Conservation (phyloP, 129 eudicot genomes). For the Artemisia argyi region DNA sequence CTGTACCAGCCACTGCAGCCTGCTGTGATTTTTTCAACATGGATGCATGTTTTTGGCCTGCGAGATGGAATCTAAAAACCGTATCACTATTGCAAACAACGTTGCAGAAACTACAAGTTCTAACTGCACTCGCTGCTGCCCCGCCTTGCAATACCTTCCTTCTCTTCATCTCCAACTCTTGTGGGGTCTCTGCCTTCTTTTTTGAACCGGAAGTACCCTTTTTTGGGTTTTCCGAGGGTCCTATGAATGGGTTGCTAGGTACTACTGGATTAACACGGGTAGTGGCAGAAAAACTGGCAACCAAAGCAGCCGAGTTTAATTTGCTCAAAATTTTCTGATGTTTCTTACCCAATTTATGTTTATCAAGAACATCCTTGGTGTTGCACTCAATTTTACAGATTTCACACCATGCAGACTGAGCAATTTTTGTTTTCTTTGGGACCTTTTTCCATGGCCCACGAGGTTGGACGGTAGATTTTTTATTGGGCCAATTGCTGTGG, state of each 20-base stretch:
- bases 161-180: constrained; percentile 56
- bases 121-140: constrained; percentile 51
- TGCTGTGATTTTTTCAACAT: constrained; percentile 42
- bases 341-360: constrained; percentile 64
- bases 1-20: constrained; percentile 26
- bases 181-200: constrained; percentile 36
- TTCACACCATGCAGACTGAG: constrained; percentile 71
- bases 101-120: constrained; percentile 58
- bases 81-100: constrained; percentile 76
- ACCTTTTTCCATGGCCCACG: constrained; percentile 32
- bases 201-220: constrained; percentile 27
- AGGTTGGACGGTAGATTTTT: constrained; percentile 28
- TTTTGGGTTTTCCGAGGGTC: constrained; percentile 54
- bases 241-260: constrained; percentile 37
- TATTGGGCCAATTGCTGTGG: constrained; percentile 23
- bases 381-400: constrained; percentile 62
- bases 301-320: constrained; percentile 14
- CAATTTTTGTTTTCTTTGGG: constrained; percentile 52
- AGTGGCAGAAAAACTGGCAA: constrained; percentile 12
- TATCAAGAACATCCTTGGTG: constrained; percentile 51
- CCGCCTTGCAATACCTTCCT: constrained; percentile 68
- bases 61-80: constrained; percentile 55
- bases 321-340: constrained; percentile 60
- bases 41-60: constrained; percentile 64
- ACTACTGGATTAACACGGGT: constrained; percentile 15